Conservation (phyloP, 345 rosid genomes). For the Populus deltoides region DNA sequence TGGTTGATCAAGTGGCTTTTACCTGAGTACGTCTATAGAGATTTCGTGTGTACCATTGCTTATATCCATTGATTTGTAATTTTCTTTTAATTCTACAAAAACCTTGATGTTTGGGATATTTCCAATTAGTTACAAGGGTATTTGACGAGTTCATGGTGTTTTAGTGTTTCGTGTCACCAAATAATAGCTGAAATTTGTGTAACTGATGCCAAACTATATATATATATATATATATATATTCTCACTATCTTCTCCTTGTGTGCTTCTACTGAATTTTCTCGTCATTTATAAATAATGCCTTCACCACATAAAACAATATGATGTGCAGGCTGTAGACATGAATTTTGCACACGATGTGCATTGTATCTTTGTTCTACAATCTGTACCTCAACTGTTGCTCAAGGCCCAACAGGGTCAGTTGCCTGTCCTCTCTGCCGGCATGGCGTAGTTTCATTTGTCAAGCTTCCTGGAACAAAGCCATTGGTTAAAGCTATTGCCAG, state of each 20-base stretch:
- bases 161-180: not conserved
- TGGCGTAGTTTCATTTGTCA: slow-evolving; percentile 73
- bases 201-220: not conserved
- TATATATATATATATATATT: not conserved
- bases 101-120: not conserved
- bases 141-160: not conserved
- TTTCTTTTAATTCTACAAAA: not conserved
- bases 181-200: not conserved
- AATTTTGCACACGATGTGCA: slow-evolving; percentile 84
- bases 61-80: not conserved
- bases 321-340: slow-evolving; percentile 81
- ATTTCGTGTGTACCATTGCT: not conserved
- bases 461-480: slow-evolving; percentile 51
- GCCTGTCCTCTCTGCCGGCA: slow-evolving; percentile 92
- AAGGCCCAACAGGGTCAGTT: slow-evolving; percentile 66
- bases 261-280: not conserved
- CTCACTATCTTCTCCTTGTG: not conserved
- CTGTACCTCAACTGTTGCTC: slow-evolving; percentile 41
- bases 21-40: not conserved
- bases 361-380: slow-evolving; percentile 78
- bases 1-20: not conserved
- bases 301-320: not conserved
- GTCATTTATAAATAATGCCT: not conserved
- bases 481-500: slow-evolving; percentile 44
- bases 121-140: not conserved